Percentiles rank a stretch among this genome's conserved stretches.
Conservation (phyloP, 495 filamentous ascomycete species). For the Trichoderma asperelloides region DNA sequence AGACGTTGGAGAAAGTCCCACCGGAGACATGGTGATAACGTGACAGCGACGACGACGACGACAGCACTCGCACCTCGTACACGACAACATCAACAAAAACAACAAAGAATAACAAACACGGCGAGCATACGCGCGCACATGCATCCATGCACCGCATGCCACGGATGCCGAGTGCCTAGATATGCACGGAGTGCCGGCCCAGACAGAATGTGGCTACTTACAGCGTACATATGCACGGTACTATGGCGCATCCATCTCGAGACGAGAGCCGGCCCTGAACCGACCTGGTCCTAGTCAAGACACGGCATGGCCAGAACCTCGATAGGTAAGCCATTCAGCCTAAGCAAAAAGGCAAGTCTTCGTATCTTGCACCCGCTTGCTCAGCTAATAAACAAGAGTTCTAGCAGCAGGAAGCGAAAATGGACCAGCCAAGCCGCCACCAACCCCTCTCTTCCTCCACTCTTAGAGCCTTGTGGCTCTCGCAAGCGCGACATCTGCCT, state of each 20-base stretch:
- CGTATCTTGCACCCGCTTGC: conserved; percentile 1
- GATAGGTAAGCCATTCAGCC: conserved; percentile 6
- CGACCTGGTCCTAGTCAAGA: conserved; percentile 2
- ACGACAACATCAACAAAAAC: not conserved
- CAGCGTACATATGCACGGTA: not conserved
- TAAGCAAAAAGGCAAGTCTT: not conserved
- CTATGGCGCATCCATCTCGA: not conserved
- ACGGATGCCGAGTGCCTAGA: not conserved
- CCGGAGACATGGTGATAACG: not conserved
- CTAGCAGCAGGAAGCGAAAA: not conserved
- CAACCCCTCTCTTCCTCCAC: conserved; percentile 6
- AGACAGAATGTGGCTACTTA: not conserved
- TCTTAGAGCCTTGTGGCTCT: conserved; percentile 5
- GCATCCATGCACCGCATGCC: not conserved
- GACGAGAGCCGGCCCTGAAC: conserved; percentile 4
- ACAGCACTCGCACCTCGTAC: not conserved
- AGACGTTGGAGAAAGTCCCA: not conserved
- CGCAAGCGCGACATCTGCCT: not conserved
- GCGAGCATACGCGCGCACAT: not conserved
- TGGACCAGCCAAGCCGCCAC: not conserved
- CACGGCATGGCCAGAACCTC: not conserved
- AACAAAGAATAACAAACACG: not conserved
- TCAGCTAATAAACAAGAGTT: not conserved
- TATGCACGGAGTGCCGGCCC: not conserved
- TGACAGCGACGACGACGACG: not conserved